Conservation (phyloP, 768 basidiomycete species). For the Tulasnella sp. region DNA sequence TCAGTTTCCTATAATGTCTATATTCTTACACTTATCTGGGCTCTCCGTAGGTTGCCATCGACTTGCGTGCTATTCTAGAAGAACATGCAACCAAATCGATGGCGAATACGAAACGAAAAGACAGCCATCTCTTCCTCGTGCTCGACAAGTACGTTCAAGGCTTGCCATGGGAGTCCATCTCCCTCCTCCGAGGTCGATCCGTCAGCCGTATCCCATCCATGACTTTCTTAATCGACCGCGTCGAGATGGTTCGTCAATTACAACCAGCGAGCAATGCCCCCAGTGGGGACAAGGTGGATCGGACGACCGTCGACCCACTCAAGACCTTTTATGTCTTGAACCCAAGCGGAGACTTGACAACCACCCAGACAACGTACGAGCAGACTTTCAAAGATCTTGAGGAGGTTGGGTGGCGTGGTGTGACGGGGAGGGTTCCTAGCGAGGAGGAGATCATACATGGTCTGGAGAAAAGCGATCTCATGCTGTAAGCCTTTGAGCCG, state of each 20-base stretch:
- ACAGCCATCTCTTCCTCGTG: conserved; percentile 75
- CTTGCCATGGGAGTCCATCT: conserved; percentile 93
- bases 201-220: conserved; percentile 88
- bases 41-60: conserved; percentile 43
- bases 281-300: conserved; percentile 29
- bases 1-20: not conserved
- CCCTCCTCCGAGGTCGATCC: conserved; percentile 68
- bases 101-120: conserved; percentile 28
- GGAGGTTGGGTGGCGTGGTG: conserved; percentile 69
- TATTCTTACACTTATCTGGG: too few relatives aligned
- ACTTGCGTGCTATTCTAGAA: conserved; percentile 65
- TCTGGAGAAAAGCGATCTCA: conserved; percentile 61
- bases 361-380: conserved; percentile 73
- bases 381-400: conserved; percentile 69
- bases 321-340: conserved; percentile 81
- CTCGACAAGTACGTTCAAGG: conserved; percentile 82
- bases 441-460: conserved; percentile 76
- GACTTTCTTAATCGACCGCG: conserved; percentile 75
- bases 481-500: conserved; percentile 74
- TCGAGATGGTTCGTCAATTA: conserved; percentile 47
- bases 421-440: conserved; percentile 60
- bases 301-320: conserved; percentile 47
- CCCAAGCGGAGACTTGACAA: conserved; percentile 78
- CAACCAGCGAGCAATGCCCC: conserved; percentile 22
- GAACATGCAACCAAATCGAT: conserved; percentile 44